These are phyloP conservation scores for Fusarium verrucosum DNA, from an alignment of 2,329 filamentous ascomycete species.

Conservation along the genomic window DNA sequence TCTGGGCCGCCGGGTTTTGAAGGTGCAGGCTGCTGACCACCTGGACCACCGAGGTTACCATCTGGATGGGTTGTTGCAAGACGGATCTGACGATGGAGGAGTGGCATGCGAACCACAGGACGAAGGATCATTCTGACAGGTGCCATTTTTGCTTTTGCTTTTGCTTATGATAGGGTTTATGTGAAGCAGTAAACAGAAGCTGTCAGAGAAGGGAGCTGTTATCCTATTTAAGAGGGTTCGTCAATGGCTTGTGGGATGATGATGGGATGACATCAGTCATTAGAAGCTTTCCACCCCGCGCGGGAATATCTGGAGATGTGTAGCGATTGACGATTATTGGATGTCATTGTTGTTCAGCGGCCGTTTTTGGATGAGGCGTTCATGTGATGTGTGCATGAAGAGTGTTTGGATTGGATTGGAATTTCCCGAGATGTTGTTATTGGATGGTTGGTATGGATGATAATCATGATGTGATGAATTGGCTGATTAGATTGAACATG, in stretches of 20 bases:
- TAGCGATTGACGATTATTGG: constrained; percentile 23
- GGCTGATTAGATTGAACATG: neutral
- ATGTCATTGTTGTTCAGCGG: neutral
- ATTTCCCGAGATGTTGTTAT: neutral
- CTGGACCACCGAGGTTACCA: constrained; percentile 46
- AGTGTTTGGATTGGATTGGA: neutral
- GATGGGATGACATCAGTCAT: constrained; percentile 29
- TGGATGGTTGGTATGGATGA: neutral
- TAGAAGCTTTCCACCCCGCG: constrained; percentile 20
- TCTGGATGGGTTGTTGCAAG: constrained; percentile 7
- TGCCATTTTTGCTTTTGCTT: constrained; percentile 10
- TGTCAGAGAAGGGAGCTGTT: neutral
- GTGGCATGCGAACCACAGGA: constrained; percentile 32
- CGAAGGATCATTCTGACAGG: constrained; percentile 27
- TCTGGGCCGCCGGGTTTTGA: constrained; percentile 45
- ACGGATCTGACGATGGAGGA: constrained; percentile 37
- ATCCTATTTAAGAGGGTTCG: neutral
- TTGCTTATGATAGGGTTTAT: neutral
- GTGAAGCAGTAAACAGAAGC: neutral
- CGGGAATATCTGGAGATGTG: neutral
- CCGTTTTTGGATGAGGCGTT: constrained; percentile 9
- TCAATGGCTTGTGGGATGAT: constrained; percentile 36
- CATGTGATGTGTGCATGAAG: neutral
- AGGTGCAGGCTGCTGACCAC: constrained; percentile 47
- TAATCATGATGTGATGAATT: neutral